A percentile compares a stretch with the other conserved stretches of the same genome.
phyloP scores from a whole-genome alignment of 2,329 filamentous ascomycete genomes.

The Sclerotinia trifoliorum region DNA sequence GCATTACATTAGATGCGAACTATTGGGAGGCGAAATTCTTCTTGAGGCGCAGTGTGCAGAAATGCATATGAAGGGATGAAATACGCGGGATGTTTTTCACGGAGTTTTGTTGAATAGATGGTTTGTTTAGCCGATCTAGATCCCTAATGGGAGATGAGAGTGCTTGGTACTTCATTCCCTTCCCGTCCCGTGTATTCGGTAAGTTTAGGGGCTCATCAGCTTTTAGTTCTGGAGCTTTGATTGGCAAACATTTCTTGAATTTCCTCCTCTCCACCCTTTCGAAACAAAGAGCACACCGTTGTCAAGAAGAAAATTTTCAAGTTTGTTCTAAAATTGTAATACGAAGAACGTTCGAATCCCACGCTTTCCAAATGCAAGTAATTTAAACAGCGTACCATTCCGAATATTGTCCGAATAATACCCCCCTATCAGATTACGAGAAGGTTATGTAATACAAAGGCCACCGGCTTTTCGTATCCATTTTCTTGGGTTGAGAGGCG shows the following conservation, averaged over 20 bases:
- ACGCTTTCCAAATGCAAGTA: neutral
- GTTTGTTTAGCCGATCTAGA: neutral
- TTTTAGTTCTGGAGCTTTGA: neutral
- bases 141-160: neutral
- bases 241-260: neutral
- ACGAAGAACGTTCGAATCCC: neutral
- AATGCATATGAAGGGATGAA: neutral
- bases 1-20: neutral
- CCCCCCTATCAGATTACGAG: neutral
- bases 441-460: neutral
- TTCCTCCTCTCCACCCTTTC: neutral
- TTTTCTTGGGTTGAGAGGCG: neutral
- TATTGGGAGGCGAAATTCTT: neutral
- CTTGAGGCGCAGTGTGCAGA: neutral
- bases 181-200: slow-evolving; percentile 4
- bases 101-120: neutral
- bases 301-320: neutral
- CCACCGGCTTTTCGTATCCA: slow-evolving; percentile 6
- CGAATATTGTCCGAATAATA: neutral
- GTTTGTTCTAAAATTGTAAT: neutral
- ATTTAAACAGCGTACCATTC: neutral
- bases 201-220: slow-evolving; percentile 7
- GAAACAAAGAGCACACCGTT: too few species aligned
- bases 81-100: neutral
- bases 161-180: neutral